A percentile compares a stretch with the other conserved stretches of the same genome.
Evolutionary conservation across 2,329 filamentous ascomycete species (phyloP).

Genomic region (Alternaria longipes): DNA sequence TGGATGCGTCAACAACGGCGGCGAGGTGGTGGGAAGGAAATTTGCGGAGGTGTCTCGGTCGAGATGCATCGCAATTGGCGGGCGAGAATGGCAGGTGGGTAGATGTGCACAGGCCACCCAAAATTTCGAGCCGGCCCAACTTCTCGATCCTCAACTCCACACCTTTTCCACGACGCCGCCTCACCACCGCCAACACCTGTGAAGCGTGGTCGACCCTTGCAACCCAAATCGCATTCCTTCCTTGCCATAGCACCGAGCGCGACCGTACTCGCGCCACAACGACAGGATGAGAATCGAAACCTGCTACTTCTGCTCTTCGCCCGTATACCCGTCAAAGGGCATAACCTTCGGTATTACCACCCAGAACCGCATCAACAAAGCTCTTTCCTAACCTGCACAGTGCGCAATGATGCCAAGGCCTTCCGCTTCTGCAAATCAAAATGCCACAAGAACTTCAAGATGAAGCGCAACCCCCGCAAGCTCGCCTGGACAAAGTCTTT

Average conservation of each 20-base stretch:
- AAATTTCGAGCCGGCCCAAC: constrained; percentile 22
- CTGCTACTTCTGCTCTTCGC: constrained; percentile 73
- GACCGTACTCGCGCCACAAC: constrained; percentile 10
- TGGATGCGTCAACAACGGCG: constrained; percentile 6
- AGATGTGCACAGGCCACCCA: constrained; percentile 17
- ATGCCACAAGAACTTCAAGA: constrained; percentile 80
- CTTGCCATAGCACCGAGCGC: neutral
- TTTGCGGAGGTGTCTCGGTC: constrained; percentile 37
- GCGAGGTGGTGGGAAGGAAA: constrained; percentile 17
- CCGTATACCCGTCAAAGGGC: constrained; percentile 55
- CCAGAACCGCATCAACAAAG: neutral
- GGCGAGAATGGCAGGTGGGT: neutral
- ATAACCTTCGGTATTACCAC: constrained; percentile 68
- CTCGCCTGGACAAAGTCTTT: constrained; percentile 60
- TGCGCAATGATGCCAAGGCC: constrained; percentile 64
- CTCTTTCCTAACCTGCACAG: constrained; percentile 1
- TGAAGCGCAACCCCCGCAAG: constrained; percentile 81
- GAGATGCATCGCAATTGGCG: constrained; percentile 24
- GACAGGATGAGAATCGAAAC: constrained; percentile 47
- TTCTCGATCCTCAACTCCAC: constrained; percentile 12
- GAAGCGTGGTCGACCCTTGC: neutral
- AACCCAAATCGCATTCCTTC: neutral
- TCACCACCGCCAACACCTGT: neutral
- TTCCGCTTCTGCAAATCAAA: constrained; percentile 71
- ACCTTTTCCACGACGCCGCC: constrained; percentile 16